A percentile compares a stretch with the other conserved stretches of the same genome.
Conservation (phyloP, 768 basidiomycete species). For the Termitomyces titanicus region DNA sequence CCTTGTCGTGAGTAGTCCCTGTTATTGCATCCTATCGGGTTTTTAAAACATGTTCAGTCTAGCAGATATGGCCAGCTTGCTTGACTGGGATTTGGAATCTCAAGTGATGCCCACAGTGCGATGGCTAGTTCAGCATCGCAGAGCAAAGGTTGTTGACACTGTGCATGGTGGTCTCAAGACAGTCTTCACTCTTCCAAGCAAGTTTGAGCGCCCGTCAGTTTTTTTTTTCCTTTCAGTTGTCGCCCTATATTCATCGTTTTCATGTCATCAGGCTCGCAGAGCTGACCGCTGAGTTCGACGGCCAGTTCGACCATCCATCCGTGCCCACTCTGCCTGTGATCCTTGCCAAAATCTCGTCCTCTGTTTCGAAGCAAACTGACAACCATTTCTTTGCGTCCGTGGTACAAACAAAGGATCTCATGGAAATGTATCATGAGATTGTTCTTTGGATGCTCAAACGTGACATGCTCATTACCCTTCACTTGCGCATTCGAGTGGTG, state of each 20-base stretch:
- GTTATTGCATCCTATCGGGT: not conserved
- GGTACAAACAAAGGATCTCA: constrained; percentile 61
- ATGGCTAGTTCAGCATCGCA: constrained; percentile 86
- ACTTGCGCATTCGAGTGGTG: constrained; percentile 81
- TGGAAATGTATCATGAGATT: constrained; percentile 74
- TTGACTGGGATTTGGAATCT: constrained; percentile 80
- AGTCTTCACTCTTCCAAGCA: constrained; percentile 71
- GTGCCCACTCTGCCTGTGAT: constrained; percentile 73
- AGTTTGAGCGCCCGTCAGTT: constrained; percentile 58
- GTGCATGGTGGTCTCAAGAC: constrained; percentile 79
- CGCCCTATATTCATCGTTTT: not conserved
- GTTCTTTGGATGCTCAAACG: constrained; percentile 89
- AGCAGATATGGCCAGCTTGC: constrained; percentile 71
- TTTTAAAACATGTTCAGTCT: constrained; percentile 39
- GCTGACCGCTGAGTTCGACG: constrained; percentile 58
- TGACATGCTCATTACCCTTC: constrained; percentile 80
- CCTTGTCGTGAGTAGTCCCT: constrained; percentile 59
- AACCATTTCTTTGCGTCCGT: constrained; percentile 83
- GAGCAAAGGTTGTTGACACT: constrained; percentile 86
- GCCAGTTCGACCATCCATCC: constrained; percentile 51
- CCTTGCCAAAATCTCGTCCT: constrained; percentile 70
- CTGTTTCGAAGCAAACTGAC: constrained; percentile 57
- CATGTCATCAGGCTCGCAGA: constrained; percentile 43
- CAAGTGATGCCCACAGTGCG: constrained; percentile 90
- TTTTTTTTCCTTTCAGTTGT: constrained; percentile 1